These are phyloP conservation scores for Ceratobasidium sp. DNA, from an alignment of 1,284 basidiomycete species.

Conservation along the genomic window DNA sequence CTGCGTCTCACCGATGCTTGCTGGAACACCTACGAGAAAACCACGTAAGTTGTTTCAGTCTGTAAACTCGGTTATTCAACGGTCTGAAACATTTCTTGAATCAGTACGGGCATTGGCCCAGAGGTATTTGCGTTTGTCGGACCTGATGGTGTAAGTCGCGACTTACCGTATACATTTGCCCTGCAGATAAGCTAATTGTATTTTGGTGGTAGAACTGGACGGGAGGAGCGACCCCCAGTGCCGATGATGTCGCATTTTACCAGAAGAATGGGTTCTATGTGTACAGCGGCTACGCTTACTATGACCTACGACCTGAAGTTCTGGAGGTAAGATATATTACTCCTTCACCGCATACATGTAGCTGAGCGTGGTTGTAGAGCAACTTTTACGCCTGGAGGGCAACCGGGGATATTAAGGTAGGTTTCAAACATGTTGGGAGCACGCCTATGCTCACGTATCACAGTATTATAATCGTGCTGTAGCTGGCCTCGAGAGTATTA, in stretches of 20 bases:
- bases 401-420: slow-evolving; percentile 33
- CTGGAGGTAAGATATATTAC: no score
- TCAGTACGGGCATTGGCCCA: slow-evolving; percentile 33
- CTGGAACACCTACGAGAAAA: slow-evolving; percentile 41
- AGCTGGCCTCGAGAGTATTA: slow-evolving; percentile 27
- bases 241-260: slow-evolving; percentile 21
- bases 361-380: slow-evolving; percentile 33
- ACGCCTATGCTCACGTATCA: background rate
- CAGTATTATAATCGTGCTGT: slow-evolving; percentile 40
- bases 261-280: slow-evolving; percentile 37
- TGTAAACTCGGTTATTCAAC: no score
- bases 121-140: slow-evolving; percentile 37
- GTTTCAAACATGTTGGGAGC: background rate
- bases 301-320: slow-evolving; percentile 36
- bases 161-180: background rate
- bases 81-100: no score
- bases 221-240: background rate
- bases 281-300: slow-evolving; percentile 34
- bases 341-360: background rate
- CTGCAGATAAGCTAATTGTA: background rate
- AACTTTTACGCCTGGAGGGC: slow-evolving; percentile 41
- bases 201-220: background rate
- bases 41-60: no score
- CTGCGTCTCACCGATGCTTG: slow-evolving; percentile 22
- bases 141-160: slow-evolving; percentile 21